Percentiles rank a stretch among this genome's conserved stretches.
These are phyloP conservation scores for Xylaria sp. DNA, from an alignment of 2,329 filamentous ascomycete species.

Conservation along the genomic window DNA sequence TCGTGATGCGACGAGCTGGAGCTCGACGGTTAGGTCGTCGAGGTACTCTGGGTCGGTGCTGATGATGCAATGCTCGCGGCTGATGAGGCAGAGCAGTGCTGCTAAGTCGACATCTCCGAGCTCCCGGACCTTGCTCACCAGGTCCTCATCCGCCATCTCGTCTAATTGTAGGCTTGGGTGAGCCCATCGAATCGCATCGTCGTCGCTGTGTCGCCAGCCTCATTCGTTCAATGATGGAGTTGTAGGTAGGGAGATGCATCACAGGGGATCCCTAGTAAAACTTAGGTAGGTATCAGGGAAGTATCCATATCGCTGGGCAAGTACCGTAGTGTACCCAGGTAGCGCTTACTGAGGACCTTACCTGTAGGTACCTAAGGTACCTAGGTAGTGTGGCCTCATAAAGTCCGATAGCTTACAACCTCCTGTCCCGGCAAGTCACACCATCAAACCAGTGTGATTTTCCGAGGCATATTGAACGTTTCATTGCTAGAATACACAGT, in stretches of 20 bases:
- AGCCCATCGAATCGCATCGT: conserved; percentile 31
- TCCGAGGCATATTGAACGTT: no score
- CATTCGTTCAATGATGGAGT: not conserved
- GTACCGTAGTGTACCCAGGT: no score
- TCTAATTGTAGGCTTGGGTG: conserved; percentile 15
- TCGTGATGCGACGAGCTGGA: conserved; percentile 71
- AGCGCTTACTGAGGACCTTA: no score
- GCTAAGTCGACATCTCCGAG: conserved; percentile 90
- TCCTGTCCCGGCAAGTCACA: no score
- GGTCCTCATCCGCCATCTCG: conserved; percentile 64
- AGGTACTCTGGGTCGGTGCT: conserved; percentile 69
- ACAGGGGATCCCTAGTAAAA: no score
- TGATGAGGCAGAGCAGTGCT: conserved; percentile 78
- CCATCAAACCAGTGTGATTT: no score
- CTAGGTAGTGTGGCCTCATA: no score
- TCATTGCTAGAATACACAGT: no score
- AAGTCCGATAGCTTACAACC: no score
- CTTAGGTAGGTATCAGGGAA: no score
- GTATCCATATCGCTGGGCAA: no score
- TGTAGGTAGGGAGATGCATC: not conserved
- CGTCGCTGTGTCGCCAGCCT: not conserved
- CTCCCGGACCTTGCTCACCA: conserved; percentile 74
- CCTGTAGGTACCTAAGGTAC: no score
- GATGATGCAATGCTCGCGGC: conserved; percentile 87
- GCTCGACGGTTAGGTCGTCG: conserved; percentile 73